These are phyloP conservation scores for Annulohypoxylon moriforme DNA, from an alignment of 495 filamentous ascomycete genomes.

Conservation along the genomic window DNA sequence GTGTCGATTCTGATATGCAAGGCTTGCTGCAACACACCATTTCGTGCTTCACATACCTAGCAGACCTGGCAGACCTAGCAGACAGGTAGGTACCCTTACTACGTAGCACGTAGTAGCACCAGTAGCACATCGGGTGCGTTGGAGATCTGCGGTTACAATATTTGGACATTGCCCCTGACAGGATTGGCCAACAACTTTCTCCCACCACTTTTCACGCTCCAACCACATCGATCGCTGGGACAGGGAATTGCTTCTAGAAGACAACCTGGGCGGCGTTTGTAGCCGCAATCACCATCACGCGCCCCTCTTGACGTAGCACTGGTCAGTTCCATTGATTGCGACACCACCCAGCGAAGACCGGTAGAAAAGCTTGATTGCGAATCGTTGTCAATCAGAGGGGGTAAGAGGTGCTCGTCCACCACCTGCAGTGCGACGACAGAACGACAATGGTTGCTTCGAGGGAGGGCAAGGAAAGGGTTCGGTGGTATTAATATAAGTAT, in stretches of 20 bases:
- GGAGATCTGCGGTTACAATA: constrained; percentile 44
- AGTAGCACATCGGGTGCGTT: constrained; percentile 25
- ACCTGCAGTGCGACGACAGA: constrained; percentile 29
- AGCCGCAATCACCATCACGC: constrained; percentile 44
- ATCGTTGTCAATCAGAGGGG: constrained; percentile 36
- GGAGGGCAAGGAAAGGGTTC: constrained; percentile 19
- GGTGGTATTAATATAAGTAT: constrained; percentile 35
- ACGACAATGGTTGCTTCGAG: constrained; percentile 17
- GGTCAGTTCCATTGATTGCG: constrained; percentile 28
- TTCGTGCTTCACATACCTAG: constrained; percentile 8
- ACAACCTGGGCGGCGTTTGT: constrained; percentile 27
- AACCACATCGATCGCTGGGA: constrained; percentile 22
- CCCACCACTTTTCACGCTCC: constrained; percentile 22
- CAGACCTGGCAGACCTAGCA: too few relatives aligned
- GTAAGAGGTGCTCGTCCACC: constrained; percentile 9
- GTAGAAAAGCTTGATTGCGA: constrained; percentile 47
- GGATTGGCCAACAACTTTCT: constrained; percentile 39
- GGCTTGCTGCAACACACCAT: constrained; percentile 38
- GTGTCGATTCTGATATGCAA: constrained; percentile 39
- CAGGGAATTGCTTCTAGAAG: constrained; percentile 44
- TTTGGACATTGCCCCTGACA: constrained; percentile 43
- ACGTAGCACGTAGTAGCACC: constrained; percentile 27
- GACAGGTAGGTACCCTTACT: constrained; percentile 11
- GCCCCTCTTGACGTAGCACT: constrained; percentile 35
- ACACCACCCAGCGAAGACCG: constrained; percentile 37